phyloP scores from a whole-genome alignment of 1,284 basidiomycete species.

The Pseudozyma sp. region DNA sequence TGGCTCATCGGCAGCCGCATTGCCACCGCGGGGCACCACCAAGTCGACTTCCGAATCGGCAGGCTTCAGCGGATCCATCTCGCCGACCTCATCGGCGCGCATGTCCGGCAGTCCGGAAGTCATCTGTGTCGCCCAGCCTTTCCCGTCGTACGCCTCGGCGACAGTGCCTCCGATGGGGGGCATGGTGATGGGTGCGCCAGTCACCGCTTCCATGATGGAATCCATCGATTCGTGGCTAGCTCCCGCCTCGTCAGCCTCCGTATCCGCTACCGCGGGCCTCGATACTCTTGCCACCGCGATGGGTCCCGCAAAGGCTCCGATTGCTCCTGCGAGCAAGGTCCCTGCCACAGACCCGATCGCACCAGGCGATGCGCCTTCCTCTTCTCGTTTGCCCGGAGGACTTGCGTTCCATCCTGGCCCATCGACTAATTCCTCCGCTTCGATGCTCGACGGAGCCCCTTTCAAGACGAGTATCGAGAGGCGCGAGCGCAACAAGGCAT shows the following conservation, averaged over 20 bases:
- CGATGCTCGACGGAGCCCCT: conserved; percentile 4
- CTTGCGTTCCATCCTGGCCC: conserved; percentile 29
- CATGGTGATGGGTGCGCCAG: conserved; percentile 24
- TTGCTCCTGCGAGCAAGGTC: conserved; percentile 4
- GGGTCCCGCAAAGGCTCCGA: conserved; percentile 2
- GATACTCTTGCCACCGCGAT: neutral
- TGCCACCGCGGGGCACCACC: conserved; percentile 8
- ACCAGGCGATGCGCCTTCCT: conserved; percentile 6
- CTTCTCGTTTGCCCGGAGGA: conserved; percentile 5
- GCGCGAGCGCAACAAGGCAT: conserved; percentile 51
- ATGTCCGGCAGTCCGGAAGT: conserved; percentile 26
- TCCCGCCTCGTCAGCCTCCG: conserved; percentile 14
- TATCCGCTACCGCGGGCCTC: neutral
- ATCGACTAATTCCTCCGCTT: conserved; percentile 1
- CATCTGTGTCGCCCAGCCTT: neutral
- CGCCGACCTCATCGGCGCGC: conserved; percentile 32
- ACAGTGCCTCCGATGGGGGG: conserved; percentile 17
- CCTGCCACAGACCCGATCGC: conserved; percentile 11
- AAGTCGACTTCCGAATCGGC: conserved; percentile 20
- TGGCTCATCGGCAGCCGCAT: conserved; percentile 1
- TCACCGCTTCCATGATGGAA: conserved; percentile 23
- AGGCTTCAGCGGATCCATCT: conserved; percentile 25
- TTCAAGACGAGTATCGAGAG: conserved; percentile 52
- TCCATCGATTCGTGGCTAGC: conserved; percentile 44
- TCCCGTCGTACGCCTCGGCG: conserved; percentile 8